Evolutionary conservation across 1,284 basidiomycete species (phyloP).

Genomic region (Neotropicomus parvogracilis): DNA sequence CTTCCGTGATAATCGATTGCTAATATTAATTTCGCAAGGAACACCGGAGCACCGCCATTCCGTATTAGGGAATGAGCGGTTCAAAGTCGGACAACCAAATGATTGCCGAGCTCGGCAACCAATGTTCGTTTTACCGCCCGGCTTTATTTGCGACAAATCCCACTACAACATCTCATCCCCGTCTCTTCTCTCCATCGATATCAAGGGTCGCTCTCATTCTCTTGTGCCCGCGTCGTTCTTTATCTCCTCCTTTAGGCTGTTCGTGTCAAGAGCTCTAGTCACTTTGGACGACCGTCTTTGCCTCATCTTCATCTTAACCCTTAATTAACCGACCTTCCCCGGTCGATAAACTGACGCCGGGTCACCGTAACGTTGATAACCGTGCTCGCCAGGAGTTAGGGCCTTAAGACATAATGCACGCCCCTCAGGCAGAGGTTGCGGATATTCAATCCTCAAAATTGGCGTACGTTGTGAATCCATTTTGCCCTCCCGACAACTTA

Average conservation of each 20-base stretch:
- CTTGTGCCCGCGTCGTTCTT: conserved; percentile 3
- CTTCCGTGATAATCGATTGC: conserved; percentile 21
- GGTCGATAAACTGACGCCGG: conserved; percentile 40
- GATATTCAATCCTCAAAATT: conserved; percentile 35
- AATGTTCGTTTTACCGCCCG: conserved; percentile 36
- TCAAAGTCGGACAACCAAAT: conserved; percentile 36
- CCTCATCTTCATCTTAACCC: conserved; percentile 32
- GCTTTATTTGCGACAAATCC: conserved; percentile 41
- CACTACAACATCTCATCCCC: conserved; percentile 34
- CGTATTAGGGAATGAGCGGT: conserved; percentile 33
- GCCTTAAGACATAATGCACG: conserved; percentile 29
- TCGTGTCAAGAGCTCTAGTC: conserved; percentile 3
- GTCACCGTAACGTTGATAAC: conserved; percentile 40
- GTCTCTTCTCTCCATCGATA: conserved; percentile 34
- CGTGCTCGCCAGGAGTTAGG: conserved; percentile 22
- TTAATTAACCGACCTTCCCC: conserved; percentile 41
- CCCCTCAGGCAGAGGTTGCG: conserved; percentile 22
- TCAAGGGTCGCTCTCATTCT: conserved; percentile 19
- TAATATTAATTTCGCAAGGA: conserved; percentile 28
- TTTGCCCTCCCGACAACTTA: conserved; percentile 12
- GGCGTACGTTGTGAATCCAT: conserved; percentile 17
- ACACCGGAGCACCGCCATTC: conserved; percentile 25
- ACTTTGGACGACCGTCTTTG: conserved; percentile 11
- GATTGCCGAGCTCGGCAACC: conserved; percentile 38
- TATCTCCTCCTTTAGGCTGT: conserved; percentile 2